A percentile compares a stretch with the other conserved stretches of the same genome.
Conservation (phyloP, 2,329 filamentous ascomycete species). For the Catunica adiposa region DNA sequence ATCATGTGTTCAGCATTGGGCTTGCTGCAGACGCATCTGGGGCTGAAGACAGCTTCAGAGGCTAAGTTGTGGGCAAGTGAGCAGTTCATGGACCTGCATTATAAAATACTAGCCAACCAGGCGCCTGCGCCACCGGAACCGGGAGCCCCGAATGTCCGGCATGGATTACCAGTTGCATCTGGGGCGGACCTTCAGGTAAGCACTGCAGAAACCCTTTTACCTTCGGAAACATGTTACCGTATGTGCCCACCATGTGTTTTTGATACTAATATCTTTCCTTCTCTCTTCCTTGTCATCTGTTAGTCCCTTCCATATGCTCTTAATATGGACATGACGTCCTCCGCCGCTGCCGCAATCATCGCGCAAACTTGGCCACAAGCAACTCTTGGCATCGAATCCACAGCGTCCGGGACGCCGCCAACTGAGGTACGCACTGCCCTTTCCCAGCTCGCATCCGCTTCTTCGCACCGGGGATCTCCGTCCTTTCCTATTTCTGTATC, state of each 20-base stretch:
- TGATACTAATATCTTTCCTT: not conserved
- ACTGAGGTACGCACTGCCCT: conserved; percentile 4
- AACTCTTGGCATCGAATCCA: not conserved
- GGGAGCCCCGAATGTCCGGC: not conserved
- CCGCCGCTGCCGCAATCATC: conserved; percentile 6
- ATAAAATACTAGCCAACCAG: conserved; percentile 38
- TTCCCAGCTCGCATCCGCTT: not conserved
- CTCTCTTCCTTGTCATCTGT: not conserved
- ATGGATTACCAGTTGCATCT: not conserved
- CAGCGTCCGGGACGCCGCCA: conserved; percentile 3
- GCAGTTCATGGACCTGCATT: conserved; percentile 42
- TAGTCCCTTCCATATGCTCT: conserved; percentile 12
- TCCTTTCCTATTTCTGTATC: not conserved
- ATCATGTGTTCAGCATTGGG: conserved; percentile 46
- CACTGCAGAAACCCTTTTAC: not conserved
- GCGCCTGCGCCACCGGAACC: conserved; percentile 16
- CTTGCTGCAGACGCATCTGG: conserved; percentile 41
- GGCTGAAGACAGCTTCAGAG: conserved; percentile 37
- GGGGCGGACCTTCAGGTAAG: conserved; percentile 6
- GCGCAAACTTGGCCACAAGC: conserved; percentile 7
- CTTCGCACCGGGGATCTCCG: not conserved
- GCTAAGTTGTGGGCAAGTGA: conserved; percentile 44
- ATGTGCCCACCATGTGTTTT: not conserved
- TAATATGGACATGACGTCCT: conserved; percentile 8
- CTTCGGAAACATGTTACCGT: too few species aligned